These are phyloP conservation scores for Lentinus polychrous DNA, from an alignment of 1,284 basidiomycete species.

Conservation along the genomic window DNA sequence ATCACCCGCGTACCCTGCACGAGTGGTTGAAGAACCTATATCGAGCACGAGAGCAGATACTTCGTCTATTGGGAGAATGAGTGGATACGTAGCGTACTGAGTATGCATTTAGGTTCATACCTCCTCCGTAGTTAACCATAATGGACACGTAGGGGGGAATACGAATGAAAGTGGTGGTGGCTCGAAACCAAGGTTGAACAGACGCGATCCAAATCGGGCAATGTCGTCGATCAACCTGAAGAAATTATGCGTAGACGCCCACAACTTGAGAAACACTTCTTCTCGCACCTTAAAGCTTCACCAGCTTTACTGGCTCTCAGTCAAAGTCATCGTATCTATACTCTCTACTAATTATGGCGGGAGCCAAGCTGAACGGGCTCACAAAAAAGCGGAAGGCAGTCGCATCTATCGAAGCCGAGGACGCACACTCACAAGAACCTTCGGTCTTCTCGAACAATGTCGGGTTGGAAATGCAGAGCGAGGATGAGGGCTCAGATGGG, in stretches of 20 bases:
- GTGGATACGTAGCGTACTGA: neutral
- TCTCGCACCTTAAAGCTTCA: neutral
- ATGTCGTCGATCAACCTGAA: conserved; percentile 9
- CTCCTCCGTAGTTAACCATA: conserved; percentile 73
- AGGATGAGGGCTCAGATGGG: conserved; percentile 54
- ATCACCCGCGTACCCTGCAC: conserved; percentile 96
- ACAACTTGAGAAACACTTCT: neutral
- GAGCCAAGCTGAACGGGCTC: conserved; percentile 25
- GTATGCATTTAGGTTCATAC: conserved; percentile 29
- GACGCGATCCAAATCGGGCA: neutral
- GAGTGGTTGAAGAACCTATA: conserved; percentile 84
- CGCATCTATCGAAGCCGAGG: conserved; percentile 18
- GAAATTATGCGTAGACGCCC: conserved; percentile 15
- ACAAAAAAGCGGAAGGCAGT: conserved; percentile 57
- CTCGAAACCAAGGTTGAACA: conserved; percentile 1
- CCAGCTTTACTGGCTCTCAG: neutral
- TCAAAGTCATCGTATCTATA: neutral
- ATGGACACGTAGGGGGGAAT: conserved; percentile 5
- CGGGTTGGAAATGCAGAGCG: conserved; percentile 61
- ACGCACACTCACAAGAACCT: conserved; percentile 26
- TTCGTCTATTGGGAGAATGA: conserved; percentile 53
- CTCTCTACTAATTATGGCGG: conserved; percentile 21
- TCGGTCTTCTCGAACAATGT: conserved; percentile 33
- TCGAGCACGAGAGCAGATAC: conserved; percentile 95
- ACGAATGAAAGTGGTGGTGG: neutral